Percentiles rank a stretch among this genome's conserved stretches.
These are phyloP conservation scores for Wickerhamiella cacticola DNA, from an alignment of 805 yeast species.

Conservation along the genomic window DNA sequence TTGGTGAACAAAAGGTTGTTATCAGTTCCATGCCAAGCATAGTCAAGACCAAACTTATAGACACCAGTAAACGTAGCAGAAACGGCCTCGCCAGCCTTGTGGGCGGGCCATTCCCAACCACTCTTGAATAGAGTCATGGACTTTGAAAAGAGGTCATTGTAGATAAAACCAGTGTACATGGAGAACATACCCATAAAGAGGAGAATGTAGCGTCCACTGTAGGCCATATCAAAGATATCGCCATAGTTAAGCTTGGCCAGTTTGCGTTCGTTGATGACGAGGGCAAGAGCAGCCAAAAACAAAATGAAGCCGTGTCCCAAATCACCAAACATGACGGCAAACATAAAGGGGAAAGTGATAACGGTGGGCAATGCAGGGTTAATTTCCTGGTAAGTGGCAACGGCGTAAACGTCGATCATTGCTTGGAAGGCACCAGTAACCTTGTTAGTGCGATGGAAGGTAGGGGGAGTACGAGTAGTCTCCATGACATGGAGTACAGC, in stretches of 20 bases:
- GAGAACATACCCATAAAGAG: constrained; percentile 90
- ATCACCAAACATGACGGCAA: constrained; percentile 99
- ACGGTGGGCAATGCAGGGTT: constrained; percentile 93
- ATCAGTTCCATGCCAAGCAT: constrained; percentile 96
- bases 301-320: constrained; percentile 88
- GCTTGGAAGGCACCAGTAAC: constrained; percentile 87
- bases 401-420: constrained; percentile 91
- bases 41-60: constrained; percentile 80
- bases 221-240: constrained; percentile 96
- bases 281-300: constrained; percentile 53
- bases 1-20: constrained; percentile 81
- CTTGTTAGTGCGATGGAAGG: constrained; percentile 87
- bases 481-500: constrained; percentile 45
- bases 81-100: constrained; percentile 55
- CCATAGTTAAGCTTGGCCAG: constrained; percentile 63
- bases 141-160: constrained; percentile 86
- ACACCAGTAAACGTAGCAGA: constrained; percentile 48
- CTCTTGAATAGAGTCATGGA: constrained; percentile 78
- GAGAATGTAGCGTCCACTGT: constrained; percentile 78
- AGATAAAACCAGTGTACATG: constrained; percentile 86
- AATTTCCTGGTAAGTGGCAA: constrained; percentile 85
- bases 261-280: constrained; percentile 63
- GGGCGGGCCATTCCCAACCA: constrained; percentile 90
- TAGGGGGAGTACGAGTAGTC: constrained; percentile 84
- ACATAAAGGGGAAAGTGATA: constrained; percentile 95